Conservation (phyloP, 1,284 basidiomycete genomes). For the Coniferiporia weirii region DNA sequence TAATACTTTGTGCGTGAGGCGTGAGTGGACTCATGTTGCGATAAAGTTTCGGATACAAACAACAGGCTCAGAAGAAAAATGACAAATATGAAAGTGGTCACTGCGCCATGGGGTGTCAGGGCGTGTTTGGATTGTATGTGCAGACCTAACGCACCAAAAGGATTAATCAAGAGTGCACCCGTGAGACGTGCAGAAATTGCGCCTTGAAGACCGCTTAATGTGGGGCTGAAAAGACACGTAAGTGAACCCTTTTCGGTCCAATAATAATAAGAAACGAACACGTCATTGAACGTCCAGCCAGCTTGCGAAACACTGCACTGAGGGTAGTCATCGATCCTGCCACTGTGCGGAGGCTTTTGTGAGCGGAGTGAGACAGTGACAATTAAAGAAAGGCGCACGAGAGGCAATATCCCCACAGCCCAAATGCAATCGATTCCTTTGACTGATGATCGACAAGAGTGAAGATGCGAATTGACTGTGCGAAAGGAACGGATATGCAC, state of each 20-base stretch:
- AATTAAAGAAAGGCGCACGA: constrained; percentile 3
- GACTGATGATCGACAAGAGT: constrained; percentile 11
- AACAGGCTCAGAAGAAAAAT: constrained; percentile 7
- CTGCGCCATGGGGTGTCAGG: background rate
- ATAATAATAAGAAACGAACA: constrained; percentile 2
- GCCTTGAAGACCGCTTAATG: constrained; percentile 9
- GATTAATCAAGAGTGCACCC: constrained; percentile 3
- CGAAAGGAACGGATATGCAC: no score
- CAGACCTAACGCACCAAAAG: constrained; percentile 1
- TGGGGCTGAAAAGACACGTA: background rate
- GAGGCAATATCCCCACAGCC: constrained; percentile 13
- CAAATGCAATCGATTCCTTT: constrained; percentile 11
- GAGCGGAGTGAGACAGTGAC: background rate
- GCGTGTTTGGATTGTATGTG: no score
- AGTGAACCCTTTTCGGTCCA: background rate
- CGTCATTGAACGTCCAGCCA: no score
- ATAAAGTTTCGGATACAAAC: background rate
- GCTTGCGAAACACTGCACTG: constrained; percentile 12
- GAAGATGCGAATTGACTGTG: constrained; percentile 10
- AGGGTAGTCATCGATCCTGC: background rate
- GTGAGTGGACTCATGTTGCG: background rate
- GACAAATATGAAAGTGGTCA: background rate
- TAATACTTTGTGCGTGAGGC: constrained; percentile 5
- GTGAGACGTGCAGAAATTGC: constrained; percentile 5
- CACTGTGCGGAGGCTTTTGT: background rate